phyloP scores from a whole-genome alignment of 78 protist genomes.

The Dictyostelium intermedium region DNA sequence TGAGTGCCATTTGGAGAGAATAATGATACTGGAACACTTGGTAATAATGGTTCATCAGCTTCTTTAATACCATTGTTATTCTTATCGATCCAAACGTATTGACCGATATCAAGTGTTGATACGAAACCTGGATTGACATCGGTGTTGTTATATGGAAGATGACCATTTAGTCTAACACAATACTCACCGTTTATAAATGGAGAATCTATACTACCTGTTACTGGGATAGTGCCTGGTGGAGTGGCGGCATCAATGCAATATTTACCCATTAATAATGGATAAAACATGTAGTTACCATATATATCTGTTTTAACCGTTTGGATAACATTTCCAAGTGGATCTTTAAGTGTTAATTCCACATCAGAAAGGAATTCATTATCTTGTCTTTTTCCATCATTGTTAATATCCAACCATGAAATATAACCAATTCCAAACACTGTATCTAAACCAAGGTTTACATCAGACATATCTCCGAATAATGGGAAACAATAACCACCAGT shows the following conservation, averaged over 20 bases:
- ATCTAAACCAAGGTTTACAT: not conserved
- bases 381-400: not conserved
- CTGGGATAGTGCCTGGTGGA: not conserved
- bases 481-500: conserved; percentile 22
- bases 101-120: not conserved
- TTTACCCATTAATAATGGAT: not conserved
- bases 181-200: not conserved
- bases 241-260: not conserved
- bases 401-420: not conserved
- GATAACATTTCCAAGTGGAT: not conserved
- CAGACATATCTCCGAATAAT: not conserved
- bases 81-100: not conserved
- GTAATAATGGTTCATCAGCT: not conserved
- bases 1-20: not conserved
- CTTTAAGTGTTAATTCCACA: not conserved
- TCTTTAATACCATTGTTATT: conserved; percentile 18
- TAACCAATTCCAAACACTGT: not conserved
- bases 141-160: not conserved
- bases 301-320: conserved; percentile 1
- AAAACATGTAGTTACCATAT: conserved; percentile 21
- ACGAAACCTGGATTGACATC: conserved; percentile 31
- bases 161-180: not conserved
- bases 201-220: not conserved
- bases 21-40: not conserved
- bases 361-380: not conserved